Conservation (phyloP, 2,329 filamentous ascomycete species). For the Fusarium musae region DNA sequence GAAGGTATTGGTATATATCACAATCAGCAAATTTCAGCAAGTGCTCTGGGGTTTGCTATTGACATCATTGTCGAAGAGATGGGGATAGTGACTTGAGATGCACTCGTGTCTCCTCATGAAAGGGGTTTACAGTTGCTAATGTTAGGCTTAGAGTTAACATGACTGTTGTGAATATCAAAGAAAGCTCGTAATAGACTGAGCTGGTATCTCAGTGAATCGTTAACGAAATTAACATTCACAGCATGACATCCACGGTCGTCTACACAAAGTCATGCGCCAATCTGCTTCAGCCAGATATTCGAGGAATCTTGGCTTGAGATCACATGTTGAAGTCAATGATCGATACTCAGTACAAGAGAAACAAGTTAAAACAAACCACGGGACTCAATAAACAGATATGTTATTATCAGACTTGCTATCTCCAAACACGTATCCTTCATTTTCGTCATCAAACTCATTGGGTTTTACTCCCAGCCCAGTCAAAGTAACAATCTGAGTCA, state of each 20-base stretch:
- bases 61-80: constrained; percentile 15
- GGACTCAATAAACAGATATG: neutral
- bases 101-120: constrained; percentile 7
- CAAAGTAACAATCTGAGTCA: neutral
- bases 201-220: neutral
- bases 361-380: neutral
- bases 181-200: neutral
- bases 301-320: neutral
- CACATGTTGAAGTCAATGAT: neutral
- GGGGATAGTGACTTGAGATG: constrained; percentile 6
- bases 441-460: neutral
- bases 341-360: neutral
- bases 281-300: neutral
- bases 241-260: neutral
- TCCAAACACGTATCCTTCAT: neutral
- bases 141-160: constrained; percentile 23
- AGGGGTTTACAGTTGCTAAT: neutral
- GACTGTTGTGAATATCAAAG: constrained; percentile 16
- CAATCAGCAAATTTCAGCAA: constrained; percentile 16
- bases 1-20: constrained; percentile 33
- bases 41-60: constrained; percentile 11
- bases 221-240: neutral
- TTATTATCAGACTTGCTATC: neutral
- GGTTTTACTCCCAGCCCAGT: neutral
- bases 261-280: neutral